Evolutionary conservation across 176 grass and related monocot genomes (phyloP).

Genomic region (Canna indica): DNA sequence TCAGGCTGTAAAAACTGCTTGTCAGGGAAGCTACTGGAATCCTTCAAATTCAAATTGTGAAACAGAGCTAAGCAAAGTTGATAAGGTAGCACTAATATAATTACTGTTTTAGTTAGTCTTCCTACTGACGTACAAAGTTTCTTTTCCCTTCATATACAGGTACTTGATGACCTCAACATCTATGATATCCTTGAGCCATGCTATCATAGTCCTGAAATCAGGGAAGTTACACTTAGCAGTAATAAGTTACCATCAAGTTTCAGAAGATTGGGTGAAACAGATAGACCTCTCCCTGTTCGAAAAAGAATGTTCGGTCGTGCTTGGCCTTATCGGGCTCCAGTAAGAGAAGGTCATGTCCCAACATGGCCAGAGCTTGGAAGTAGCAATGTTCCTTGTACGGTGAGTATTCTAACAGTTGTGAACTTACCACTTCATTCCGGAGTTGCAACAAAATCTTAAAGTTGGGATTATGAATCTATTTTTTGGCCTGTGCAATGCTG

Average conservation of each 20-base stretch:
- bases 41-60: slow-evolving; percentile 19
- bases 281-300: slow-evolving; percentile 59
- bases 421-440: not conserved
- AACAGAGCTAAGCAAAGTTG: slow-evolving; percentile 28
- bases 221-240: slow-evolving; percentile 18
- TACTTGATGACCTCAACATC: slow-evolving; percentile 45
- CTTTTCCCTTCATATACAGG: slow-evolving; percentile 31
- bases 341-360: slow-evolving; percentile 66
- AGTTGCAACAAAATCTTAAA: not conserved
- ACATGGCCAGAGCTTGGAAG: slow-evolving; percentile 72
- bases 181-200: slow-evolving; percentile 96
- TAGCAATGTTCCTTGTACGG: slow-evolving; percentile 72
- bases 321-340: slow-evolving; percentile 85
- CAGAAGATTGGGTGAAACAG: slow-evolving; percentile 61
- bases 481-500: not conserved
- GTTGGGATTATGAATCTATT: not conserved
- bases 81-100: slow-evolving; percentile 37
- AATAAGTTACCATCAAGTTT: slow-evolving; percentile 54
- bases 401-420: slow-evolving; percentile 21
- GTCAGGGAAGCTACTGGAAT: slow-evolving; percentile 82
- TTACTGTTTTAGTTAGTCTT: not conserved
- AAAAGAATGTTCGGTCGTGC: slow-evolving; percentile 87
- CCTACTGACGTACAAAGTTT: not conserved
- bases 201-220: slow-evolving; percentile 45
- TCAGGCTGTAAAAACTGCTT: slow-evolving; percentile 51